Evolutionary conservation across 805 yeast species (phyloP).

Genomic region (Saccharomycopsis vini): DNA sequence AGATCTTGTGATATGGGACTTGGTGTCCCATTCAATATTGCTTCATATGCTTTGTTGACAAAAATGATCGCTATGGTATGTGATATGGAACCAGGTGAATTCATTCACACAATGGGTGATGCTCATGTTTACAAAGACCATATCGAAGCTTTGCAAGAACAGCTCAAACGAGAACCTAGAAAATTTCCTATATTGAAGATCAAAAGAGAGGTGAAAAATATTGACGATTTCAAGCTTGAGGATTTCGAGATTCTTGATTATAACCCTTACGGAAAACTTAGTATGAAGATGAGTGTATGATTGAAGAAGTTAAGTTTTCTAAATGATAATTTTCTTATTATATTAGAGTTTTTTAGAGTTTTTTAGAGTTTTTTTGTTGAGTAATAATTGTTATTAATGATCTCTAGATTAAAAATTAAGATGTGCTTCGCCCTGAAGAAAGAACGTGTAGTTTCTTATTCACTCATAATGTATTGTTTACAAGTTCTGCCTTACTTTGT

Average conservation of each 20-base stretch:
- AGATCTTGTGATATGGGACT: conserved; percentile 99
- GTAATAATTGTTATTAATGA: too few relatives aligned
- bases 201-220: conserved; percentile 54
- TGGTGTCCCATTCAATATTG: conserved; percentile 98
- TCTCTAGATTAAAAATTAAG: too few relatives aligned
- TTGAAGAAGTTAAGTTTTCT: too few relatives aligned
- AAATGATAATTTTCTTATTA: too few relatives aligned
- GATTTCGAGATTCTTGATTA: conserved; percentile 79
- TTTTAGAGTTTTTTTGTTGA: too few relatives aligned
- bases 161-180: conserved; percentile 65
- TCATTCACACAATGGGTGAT: conserved; percentile 93
- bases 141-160: conserved; percentile 81
- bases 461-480: too few relatives aligned
- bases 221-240: conserved; percentile 83
- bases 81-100: conserved; percentile 91
- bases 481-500: too few relatives aligned
- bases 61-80: conserved; percentile 95
- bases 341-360: too few relatives aligned
- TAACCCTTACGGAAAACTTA: conserved; percentile 73
- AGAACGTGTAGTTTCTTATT: too few relatives aligned
- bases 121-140: conserved; percentile 93
- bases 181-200: conserved; percentile 73
- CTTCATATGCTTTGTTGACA: conserved; percentile 88
- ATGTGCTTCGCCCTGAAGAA: too few relatives aligned
- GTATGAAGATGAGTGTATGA: conserved; percentile 95